Conservation (phyloP, 2,329 filamentous ascomycete genomes). For the Massarina eburnea region DNA sequence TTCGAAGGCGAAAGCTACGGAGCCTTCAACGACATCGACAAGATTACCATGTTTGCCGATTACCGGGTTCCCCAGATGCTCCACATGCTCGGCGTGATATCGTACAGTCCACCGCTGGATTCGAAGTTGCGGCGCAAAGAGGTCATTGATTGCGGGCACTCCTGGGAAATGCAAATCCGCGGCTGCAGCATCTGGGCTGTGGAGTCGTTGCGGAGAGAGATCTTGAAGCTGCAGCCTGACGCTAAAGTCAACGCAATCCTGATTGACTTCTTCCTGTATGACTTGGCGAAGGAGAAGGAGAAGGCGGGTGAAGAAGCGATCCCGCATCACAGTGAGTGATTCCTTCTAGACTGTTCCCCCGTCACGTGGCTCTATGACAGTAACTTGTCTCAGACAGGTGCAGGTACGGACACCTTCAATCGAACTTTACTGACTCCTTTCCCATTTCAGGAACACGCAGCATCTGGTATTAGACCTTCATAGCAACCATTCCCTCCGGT, state of each 20-base stretch:
- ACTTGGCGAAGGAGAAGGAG: slow-evolving; percentile 87
- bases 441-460: slow-evolving; percentile 2
- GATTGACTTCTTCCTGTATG: slow-evolving; percentile 97
- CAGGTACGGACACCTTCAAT: too few relatives aligned
- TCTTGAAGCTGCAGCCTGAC: slow-evolving; percentile 70
- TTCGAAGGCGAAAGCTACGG: slow-evolving; percentile 82
- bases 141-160: slow-evolving; percentile 68
- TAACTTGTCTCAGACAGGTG: too few relatives aligned
- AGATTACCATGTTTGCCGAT: slow-evolving; percentile 94
- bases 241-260: slow-evolving; percentile 79
- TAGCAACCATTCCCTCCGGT: too few relatives aligned
- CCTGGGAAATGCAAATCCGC: slow-evolving; percentile 84
- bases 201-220: slow-evolving; percentile 82
- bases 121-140: slow-evolving; percentile 66
- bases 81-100: slow-evolving; percentile 76
- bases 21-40: slow-evolving; percentile 84
- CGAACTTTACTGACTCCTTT: too few relatives aligned
- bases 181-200: slow-evolving; percentile 97
- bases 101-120: slow-evolving; percentile 80
- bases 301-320: slow-evolving; percentile 47
- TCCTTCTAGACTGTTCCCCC: too few relatives aligned
- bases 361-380: too few relatives aligned
- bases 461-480: slow-evolving; percentile 3
- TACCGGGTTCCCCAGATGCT: slow-evolving; percentile 96
- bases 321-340: slow-evolving; percentile 81